Evolutionary conservation across 352 stramenopile genomes (phyloP), one percentile per base, ranked within the genome.

Genomic region (Elongisporangium undulatum): DNA sequence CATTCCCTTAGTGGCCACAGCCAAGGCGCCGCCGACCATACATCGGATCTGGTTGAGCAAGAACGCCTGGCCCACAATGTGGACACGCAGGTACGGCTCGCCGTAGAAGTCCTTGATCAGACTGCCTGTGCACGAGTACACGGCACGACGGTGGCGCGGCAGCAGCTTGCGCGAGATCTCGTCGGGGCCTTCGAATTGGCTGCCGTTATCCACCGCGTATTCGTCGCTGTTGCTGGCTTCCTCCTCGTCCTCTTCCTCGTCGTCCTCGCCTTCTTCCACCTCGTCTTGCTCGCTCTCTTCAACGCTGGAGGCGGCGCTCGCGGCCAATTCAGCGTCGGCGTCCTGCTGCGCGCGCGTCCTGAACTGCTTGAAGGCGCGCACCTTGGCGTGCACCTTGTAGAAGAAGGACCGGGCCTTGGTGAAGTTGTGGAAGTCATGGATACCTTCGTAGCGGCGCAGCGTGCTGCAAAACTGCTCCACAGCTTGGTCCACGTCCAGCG

Each of bases 381-480:
- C 76, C 53, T 79, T 77, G 16, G 72, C 82, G 21, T 90, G 76
- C 29, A 77, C 55, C 38, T 89, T 89, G 66, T 94, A 94, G 62
- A 92, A 94, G 49, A 79, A 79, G 12, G 79, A 79, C 2, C 82
- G 75, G 16, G 82, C 84, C 53, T 92, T 94, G 48, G 87, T 96
- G 56, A 95, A 97, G 61, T 97, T 97, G 82, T 97, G 89, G 55
- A 96, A 97, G 62, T 92, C 87, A 58, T 95, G 80, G 55, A 92
- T 92, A 53, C 89, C 89, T 71, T 95, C 79, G 58, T 94, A 96
- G 19, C 68, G 67, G 8, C 77, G 70, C 16, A 94, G 59, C 1
- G 77, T 69, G 7, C 61, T 61, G 20, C 67, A 85, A 63, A 92
- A 87, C 49, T 76, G 63, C 0, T 72, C 62, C 0, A 84, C 59